Conservation (phyloP, 2,329 filamentous ascomycete genomes). For the Fusarium mundagurra region DNA sequence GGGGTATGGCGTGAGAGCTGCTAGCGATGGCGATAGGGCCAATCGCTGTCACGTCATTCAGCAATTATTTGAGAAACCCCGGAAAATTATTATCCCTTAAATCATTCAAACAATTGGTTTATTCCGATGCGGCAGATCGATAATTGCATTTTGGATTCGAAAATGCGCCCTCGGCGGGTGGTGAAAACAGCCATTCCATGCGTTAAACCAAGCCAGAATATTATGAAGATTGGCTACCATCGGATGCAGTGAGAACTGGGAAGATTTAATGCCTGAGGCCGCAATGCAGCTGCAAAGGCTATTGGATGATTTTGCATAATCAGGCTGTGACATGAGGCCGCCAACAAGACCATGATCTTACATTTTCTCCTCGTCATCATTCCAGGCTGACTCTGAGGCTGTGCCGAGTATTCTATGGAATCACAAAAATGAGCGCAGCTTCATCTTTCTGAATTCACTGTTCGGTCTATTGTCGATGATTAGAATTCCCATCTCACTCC, state of each 20-base stretch:
- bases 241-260: not conserved
- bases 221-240: not conserved
- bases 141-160: not conserved
- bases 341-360: not conserved
- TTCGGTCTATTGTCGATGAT: not conserved
- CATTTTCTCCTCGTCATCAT: not conserved
- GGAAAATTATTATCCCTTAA: not conserved
- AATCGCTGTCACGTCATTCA: not conserved
- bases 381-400: not conserved
- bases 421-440: accelerated
- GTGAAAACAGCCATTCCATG: not conserved
- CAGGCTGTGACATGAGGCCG: not conserved
- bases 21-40: not conserved
- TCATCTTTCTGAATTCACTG: not conserved
- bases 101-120: accelerated
- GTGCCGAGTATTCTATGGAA: not conserved
- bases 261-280: not conserved
- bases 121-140: not conserved
- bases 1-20: constrained; percentile 1
- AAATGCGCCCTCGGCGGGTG: not conserved
- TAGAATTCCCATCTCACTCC: not conserved
- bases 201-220: not conserved
- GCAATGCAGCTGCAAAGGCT: not conserved
- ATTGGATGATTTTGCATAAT: not conserved
- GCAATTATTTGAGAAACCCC: not conserved